These are phyloP conservation scores for Penicillium antarcticum DNA, from an alignment of 495 filamentous ascomycete genomes.

Conservation along the genomic window DNA sequence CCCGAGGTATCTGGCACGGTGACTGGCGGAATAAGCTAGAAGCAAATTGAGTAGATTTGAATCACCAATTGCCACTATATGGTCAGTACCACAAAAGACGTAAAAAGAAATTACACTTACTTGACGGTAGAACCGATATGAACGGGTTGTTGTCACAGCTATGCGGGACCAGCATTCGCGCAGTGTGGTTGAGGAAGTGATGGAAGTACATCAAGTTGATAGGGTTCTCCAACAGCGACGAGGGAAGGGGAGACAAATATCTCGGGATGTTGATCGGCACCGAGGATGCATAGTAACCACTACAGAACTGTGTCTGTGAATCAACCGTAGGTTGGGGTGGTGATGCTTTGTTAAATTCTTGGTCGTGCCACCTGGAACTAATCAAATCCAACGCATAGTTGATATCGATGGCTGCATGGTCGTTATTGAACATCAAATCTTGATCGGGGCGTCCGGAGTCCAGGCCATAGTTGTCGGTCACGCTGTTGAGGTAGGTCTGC, in stretches of 20 bases:
- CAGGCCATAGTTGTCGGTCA: slow-evolving; percentile 56
- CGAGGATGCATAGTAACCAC: slow-evolving; percentile 65
- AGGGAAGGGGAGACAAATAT: slow-evolving; percentile 62
- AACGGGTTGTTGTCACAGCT: slow-evolving; percentile 75
- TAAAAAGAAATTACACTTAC: slow-evolving; percentile 39
- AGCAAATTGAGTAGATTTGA: slow-evolving; percentile 71
- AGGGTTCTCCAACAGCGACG: slow-evolving; percentile 64
- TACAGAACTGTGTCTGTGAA: slow-evolving; percentile 11
- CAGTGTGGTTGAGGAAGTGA: slow-evolving; percentile 80
- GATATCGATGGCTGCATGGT: slow-evolving; percentile 52
- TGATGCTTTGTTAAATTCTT: slow-evolving; percentile 5
- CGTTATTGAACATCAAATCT: slow-evolving; percentile 68
- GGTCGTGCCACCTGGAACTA: slow-evolving; percentile 13
- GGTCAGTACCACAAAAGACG: slow-evolving; percentile 6
- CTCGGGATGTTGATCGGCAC: slow-evolving; percentile 66
- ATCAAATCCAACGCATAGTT: slow-evolving; percentile 36
- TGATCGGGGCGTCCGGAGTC: slow-evolving; percentile 67
- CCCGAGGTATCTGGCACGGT: slow-evolving; percentile 71
- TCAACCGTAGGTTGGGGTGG: neutral
- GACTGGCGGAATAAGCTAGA: slow-evolving; percentile 78
- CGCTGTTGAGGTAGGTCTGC: slow-evolving; percentile 39
- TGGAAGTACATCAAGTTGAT: slow-evolving; percentile 78
- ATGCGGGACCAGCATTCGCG: slow-evolving; percentile 70
- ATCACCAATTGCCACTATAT: slow-evolving; percentile 61
- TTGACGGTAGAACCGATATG: slow-evolving; percentile 63